A percentile compares a stretch with the other conserved stretches of the same genome.
phyloP scores from a whole-genome alignment of 371 early-diverging fungal genomes.

The Rhizomucor miehei region DNA sequence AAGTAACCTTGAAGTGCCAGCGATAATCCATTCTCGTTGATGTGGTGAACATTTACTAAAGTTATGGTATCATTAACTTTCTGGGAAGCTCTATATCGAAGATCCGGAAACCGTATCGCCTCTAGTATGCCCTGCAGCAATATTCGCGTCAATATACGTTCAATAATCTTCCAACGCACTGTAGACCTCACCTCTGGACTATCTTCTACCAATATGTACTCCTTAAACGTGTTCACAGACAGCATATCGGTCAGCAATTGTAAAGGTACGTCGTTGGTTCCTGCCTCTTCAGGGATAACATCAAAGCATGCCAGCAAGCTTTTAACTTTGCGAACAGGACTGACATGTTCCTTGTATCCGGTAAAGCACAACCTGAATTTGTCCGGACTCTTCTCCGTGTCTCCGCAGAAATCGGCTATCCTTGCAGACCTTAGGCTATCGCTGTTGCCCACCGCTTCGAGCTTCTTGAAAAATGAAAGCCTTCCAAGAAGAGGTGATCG shows the following conservation, averaged over 20 bases:
- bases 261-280: slow-evolving; percentile 1
- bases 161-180: background rate
- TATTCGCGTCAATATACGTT: background rate
- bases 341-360: background rate
- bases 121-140: slow-evolving; percentile 27
- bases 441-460: slow-evolving; percentile 28
- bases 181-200: slow-evolving; percentile 16
- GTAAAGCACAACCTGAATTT: background rate
- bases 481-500: slow-evolving; percentile 21
- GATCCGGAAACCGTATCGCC: slow-evolving; percentile 29
- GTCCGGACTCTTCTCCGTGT: background rate
- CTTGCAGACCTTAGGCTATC: slow-evolving; percentile 22
- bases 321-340: background rate
- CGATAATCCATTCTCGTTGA: background rate
- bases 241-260: slow-evolving; percentile 11
- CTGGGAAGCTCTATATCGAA: slow-evolving; percentile 14
- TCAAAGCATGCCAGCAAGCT: slow-evolving; percentile 5
- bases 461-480: slow-evolving; percentile 33
- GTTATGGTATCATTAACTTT: slow-evolving; percentile 4
- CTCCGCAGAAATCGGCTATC: slow-evolving; percentile 19
- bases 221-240: slow-evolving; percentile 6
- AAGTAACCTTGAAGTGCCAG: slow-evolving; percentile 14
- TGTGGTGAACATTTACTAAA: slow-evolving; percentile 5
- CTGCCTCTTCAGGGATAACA: background rate
- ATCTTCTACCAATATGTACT: slow-evolving; percentile 36